phyloP scores from a whole-genome alignment of 2,329 filamentous ascomycete genomes.

The Talaromyces amestolkiae region DNA sequence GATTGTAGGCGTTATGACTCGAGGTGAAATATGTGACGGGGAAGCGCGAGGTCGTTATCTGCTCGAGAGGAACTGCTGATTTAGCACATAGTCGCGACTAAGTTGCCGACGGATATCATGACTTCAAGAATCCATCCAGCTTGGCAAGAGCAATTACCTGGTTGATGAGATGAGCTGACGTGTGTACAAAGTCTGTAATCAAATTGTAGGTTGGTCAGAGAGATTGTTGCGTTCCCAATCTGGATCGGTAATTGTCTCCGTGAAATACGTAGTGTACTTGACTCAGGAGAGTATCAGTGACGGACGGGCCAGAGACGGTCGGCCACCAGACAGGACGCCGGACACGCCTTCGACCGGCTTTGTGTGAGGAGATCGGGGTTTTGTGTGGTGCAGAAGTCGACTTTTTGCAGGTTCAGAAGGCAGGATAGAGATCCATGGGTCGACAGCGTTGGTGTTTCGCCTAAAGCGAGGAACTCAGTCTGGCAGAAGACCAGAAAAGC shows the following conservation, averaged over 20 bases:
- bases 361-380: background rate
- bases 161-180: background rate
- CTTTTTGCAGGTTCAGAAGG: background rate
- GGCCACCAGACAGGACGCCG: conserved; percentile 19
- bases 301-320: conserved; percentile 19
- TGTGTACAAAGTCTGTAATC: conserved; percentile 8
- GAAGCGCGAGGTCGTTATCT: conserved; percentile 7
- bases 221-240: background rate
- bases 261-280: background rate
- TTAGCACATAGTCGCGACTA: background rate
- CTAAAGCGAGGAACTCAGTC: conserved; percentile 2
- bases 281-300: conserved; percentile 14
- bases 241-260: conserved; percentile 8
- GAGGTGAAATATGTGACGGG: background rate
- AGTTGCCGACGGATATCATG: conserved; percentile 1
- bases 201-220: background rate
- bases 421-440: conserved; percentile 15
- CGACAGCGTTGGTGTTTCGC: conserved; percentile 10
- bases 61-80: background rate
- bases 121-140: background rate
- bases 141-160: conserved; percentile 6
- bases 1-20: background rate
- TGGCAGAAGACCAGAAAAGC: conserved; percentile 6
- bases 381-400: conserved; percentile 2
- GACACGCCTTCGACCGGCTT: conserved; percentile 20